These are phyloP conservation scores for Botryotinia globosa DNA, from an alignment of 2,329 filamentous ascomycete genomes.

Conservation along the genomic window DNA sequence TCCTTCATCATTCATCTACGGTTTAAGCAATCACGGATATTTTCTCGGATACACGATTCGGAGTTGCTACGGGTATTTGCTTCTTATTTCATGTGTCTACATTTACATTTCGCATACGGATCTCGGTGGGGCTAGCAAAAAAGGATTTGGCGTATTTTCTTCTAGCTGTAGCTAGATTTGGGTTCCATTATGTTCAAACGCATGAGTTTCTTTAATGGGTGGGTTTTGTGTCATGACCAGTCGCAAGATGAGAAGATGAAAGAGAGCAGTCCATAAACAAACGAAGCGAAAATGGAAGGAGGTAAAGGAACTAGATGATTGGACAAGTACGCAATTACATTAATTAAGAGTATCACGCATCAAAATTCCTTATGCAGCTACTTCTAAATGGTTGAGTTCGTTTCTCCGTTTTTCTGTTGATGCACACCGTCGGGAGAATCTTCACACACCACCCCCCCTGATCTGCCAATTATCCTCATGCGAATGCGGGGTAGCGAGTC, in stretches of 20 bases:
- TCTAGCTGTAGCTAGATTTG: not conserved
- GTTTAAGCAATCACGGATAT: not conserved
- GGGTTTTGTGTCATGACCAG: not conserved
- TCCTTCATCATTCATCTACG: slow-evolving; percentile 9
- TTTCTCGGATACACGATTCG: slow-evolving; percentile 3
- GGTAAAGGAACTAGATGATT: not conserved
- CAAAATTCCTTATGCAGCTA: not conserved
- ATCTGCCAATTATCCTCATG: not conserved
- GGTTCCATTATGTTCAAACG: not conserved
- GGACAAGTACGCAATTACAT: not conserved
- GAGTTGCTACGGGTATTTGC: slow-evolving; percentile 12
- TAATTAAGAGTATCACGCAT: slow-evolving; percentile 6
- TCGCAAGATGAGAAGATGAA: slow-evolving; percentile 3
- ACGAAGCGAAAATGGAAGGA: not conserved
- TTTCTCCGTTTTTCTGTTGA: not conserved
- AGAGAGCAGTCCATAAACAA: not conserved
- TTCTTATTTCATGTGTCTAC: not conserved
- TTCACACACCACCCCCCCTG: not conserved
- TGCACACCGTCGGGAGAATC: not conserved
- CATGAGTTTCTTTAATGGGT: slow-evolving; percentile 13
- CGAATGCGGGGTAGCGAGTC: slow-evolving; percentile 10
- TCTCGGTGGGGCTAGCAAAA: not conserved
- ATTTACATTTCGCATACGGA: slow-evolving; percentile 4
- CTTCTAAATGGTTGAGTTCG: not conserved
- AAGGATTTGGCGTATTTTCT: not conserved